phyloP scores from a whole-genome alignment of 345 rosid genomes.

The Ceriops tagal region DNA sequence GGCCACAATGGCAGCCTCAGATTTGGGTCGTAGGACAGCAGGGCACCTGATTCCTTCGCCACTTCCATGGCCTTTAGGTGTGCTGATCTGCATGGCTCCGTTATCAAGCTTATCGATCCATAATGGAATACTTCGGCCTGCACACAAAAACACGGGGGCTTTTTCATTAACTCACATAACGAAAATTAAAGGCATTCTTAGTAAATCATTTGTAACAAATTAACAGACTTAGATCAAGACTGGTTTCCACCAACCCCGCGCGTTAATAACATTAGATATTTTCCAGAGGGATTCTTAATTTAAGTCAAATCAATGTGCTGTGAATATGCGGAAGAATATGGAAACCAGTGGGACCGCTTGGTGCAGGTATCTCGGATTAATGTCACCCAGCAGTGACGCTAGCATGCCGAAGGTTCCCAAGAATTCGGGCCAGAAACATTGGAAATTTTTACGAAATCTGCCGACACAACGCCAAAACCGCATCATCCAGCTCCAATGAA shows the following conservation, averaged over 20 bases:
- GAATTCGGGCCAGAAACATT: background rate
- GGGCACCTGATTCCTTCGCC: slow-evolving; percentile 82
- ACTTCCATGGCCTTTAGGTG: slow-evolving; percentile 89
- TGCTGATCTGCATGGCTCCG: slow-evolving; percentile 97
- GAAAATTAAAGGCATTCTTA: background rate
- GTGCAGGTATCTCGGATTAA: background rate
- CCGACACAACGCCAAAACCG: no score
- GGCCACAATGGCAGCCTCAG: slow-evolving; percentile 92
- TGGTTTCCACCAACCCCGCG: no score
- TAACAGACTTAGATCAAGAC: no score
- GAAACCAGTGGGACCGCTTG: background rate
- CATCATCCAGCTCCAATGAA: no score
- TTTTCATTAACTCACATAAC: background rate
- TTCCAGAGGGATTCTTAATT: no score
- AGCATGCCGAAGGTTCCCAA: background rate
- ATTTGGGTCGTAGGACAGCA: slow-evolving; percentile 94
- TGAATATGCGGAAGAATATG: background rate
- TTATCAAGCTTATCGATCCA: slow-evolving; percentile 95
- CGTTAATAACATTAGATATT: no score
- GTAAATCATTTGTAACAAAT: no score
- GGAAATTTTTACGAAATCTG: background rate
- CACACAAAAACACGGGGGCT: background rate
- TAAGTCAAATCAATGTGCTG: background rate
- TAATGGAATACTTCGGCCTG: slow-evolving; percentile 91
- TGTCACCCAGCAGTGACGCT: background rate